phyloP scores from a whole-genome alignment of 345 rosid species.

The Ceriops decandra region DNA sequence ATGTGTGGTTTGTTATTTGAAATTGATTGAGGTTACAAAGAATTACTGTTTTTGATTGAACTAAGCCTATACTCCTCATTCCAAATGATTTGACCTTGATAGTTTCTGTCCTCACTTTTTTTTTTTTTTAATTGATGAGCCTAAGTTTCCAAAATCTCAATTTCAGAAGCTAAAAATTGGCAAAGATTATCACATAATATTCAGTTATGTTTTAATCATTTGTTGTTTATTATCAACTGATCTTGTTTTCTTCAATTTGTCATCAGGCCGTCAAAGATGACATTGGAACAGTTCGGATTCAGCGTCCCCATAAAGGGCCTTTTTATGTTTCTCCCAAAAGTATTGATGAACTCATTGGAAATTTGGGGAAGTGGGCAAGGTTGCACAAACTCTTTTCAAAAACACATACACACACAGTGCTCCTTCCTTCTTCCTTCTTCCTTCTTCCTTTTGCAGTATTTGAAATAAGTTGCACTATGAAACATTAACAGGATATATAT shows the following conservation, averaged over 20 bases:
- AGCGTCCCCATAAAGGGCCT: slow-evolving; percentile 82
- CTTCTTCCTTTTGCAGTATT: neutral
- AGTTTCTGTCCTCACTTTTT: too few relatives aligned
- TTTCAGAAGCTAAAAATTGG: too few relatives aligned
- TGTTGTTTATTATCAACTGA: slow-evolving; percentile 6
- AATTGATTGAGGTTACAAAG: too few relatives aligned
- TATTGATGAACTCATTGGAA: slow-evolving; percentile 55
- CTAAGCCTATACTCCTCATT: too few relatives aligned
- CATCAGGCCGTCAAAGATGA: slow-evolving; percentile 81
- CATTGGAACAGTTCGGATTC: slow-evolving; percentile 73
- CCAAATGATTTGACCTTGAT: too few relatives aligned
- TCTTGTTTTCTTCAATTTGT: slow-evolving; percentile 19
- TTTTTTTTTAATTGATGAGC: too few relatives aligned
- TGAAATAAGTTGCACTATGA: neutral
- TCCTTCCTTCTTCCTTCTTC: slow-evolving; percentile 1
- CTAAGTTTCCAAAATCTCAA: too few relatives aligned
- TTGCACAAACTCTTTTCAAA: slow-evolving; percentile 15
- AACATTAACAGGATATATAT: slow-evolving; percentile 13
- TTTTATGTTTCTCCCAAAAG: slow-evolving; percentile 81
- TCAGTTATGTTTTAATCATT: slow-evolving; percentile 9
- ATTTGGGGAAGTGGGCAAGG: slow-evolving; percentile 88
- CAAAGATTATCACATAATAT: neutral
- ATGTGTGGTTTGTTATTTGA: too few relatives aligned
- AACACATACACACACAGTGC: neutral
- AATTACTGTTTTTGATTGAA: too few relatives aligned